Percentiles rank a stretch among this genome's conserved stretches.
Conservation (phyloP, 768 basidiomycete genomes). For the Cubamyces sp. region DNA sequence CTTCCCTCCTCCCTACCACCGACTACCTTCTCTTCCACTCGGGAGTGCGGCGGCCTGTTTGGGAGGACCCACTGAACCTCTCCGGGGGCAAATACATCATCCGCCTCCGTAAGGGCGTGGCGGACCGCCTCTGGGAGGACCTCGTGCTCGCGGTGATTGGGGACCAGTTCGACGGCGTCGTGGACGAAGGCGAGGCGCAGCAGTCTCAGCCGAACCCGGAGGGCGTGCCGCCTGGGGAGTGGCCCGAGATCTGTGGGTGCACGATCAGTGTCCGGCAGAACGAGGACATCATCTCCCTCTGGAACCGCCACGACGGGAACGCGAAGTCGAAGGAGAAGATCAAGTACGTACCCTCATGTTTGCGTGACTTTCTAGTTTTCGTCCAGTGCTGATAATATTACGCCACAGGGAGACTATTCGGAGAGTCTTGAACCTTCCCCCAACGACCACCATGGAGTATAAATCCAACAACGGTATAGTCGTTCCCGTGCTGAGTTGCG, state of each 20-base stretch:
- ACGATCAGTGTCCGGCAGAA: constrained; percentile 92
- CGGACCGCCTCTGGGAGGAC: constrained; percentile 91
- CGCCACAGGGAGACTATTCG: constrained; percentile 79
- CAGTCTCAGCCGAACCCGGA: constrained; percentile 43
- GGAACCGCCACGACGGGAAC: constrained; percentile 87
- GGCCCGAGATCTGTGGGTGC: constrained; percentile 91
- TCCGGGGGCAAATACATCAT: constrained; percentile 95
- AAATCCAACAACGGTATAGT: constrained; percentile 85
- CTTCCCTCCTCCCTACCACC: constrained; percentile 82
- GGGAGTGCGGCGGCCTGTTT: constrained; percentile 85
- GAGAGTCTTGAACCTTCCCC: constrained; percentile 72
- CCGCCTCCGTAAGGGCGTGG: constrained; percentile 86
- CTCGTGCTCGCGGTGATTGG: constrained; percentile 86
- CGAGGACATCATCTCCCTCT: constrained; percentile 93
- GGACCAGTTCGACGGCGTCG: constrained; percentile 74
- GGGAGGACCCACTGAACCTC: constrained; percentile 93
- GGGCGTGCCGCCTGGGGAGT: constrained; percentile 42
- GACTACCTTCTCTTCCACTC: constrained; percentile 93
- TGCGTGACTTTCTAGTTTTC: neutral
- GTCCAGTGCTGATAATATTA: constrained; percentile 1
- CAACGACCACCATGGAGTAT: constrained; percentile 88
- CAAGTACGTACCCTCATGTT: constrained; percentile 52
- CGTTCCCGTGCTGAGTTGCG: neutral
- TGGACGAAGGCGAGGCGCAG: constrained; percentile 48
- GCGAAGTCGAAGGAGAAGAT: constrained; percentile 78